phyloP scores from a whole-genome alignment of 2,329 filamentous ascomycete species.

The Microthyrium microscopicum region DNA sequence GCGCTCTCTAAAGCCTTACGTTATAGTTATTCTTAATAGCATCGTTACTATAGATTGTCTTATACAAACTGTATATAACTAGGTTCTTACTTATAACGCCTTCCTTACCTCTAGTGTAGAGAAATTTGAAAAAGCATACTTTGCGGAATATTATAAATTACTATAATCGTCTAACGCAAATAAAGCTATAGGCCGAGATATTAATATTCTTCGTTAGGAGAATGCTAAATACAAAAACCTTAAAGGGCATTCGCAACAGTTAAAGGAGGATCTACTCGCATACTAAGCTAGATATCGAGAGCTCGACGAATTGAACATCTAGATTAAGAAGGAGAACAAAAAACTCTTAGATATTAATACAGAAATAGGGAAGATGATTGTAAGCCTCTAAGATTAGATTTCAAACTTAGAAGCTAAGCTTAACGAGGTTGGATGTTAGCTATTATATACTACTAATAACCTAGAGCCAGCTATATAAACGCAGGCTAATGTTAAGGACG shows the following conservation, averaged over 20 bases:
- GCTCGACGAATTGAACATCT: neutral
- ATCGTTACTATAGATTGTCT: conserved; percentile 1
- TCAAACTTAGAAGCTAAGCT: neutral
- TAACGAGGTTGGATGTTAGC: neutral
- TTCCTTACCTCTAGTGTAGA: neutral
- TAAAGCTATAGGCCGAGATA: neutral
- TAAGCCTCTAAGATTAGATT: neutral
- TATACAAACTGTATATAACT: conserved; percentile 1
- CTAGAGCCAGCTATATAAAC: neutral
- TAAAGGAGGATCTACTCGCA: conserved; percentile 1
- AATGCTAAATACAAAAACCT: conserved; percentile 1
- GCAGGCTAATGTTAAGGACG: neutral
- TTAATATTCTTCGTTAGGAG: neutral
- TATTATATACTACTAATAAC: neutral
- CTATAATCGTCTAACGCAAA: neutral
- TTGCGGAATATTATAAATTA: conserved; percentile 2
- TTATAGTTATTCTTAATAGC: neutral
- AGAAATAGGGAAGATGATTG: neutral
- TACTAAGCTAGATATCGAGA: conserved; percentile 1
- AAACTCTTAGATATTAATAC: neutral
- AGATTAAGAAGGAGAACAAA: neutral
- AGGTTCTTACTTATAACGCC: neutral
- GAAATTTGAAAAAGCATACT: conserved; percentile 1
- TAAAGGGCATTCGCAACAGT: neutral
- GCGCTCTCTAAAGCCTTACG: conserved; percentile 1